These are phyloP conservation scores for Cardamine chenopodiifolia DNA, from an alignment of 345 rosid species.

Conservation along the genomic window DNA sequence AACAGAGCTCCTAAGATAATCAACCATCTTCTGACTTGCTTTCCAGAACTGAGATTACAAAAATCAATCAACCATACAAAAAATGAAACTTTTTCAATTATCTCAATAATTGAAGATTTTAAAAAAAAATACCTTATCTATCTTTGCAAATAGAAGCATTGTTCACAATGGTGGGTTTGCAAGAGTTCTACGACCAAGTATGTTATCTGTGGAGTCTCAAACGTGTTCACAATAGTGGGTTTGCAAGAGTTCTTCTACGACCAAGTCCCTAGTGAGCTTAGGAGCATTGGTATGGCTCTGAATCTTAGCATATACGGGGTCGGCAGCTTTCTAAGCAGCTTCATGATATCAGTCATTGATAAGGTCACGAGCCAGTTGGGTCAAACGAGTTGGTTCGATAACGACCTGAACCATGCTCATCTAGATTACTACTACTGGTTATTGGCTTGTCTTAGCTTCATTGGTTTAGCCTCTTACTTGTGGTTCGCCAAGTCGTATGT, in stretches of 20 bases:
- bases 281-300: slow-evolving; percentile 59
- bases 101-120: neutral
- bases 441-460: slow-evolving; percentile 44
- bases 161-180: slow-evolving; percentile 55
- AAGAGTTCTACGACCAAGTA: slow-evolving; percentile 49
- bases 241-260: slow-evolving; percentile 65
- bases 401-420: slow-evolving; percentile 54
- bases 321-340: slow-evolving; percentile 54
- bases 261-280: slow-evolving; percentile 55
- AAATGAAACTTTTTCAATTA: neutral
- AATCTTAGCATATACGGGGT: slow-evolving; percentile 56
- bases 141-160: too few relatives aligned
- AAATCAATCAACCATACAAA: slow-evolving; percentile 9
- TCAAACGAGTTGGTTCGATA: slow-evolving; percentile 52
- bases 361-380: slow-evolving; percentile 42
- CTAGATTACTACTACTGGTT: slow-evolving; percentile 60
- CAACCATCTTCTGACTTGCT: slow-evolving; percentile 81
- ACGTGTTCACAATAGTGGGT: slow-evolving; percentile 56
- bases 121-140: slow-evolving; percentile 68
- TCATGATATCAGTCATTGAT: slow-evolving; percentile 51
- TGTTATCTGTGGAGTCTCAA: slow-evolving; percentile 29
- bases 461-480: slow-evolving; percentile 39
- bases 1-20: slow-evolving; percentile 81
- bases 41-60: slow-evolving; percentile 66
- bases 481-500: slow-evolving; percentile 50